Percentiles rank a stretch among this genome's conserved stretches.
Evolutionary conservation across 805 yeast species (phyloP).

Genomic region (Dipodascus geniculatus): DNA sequence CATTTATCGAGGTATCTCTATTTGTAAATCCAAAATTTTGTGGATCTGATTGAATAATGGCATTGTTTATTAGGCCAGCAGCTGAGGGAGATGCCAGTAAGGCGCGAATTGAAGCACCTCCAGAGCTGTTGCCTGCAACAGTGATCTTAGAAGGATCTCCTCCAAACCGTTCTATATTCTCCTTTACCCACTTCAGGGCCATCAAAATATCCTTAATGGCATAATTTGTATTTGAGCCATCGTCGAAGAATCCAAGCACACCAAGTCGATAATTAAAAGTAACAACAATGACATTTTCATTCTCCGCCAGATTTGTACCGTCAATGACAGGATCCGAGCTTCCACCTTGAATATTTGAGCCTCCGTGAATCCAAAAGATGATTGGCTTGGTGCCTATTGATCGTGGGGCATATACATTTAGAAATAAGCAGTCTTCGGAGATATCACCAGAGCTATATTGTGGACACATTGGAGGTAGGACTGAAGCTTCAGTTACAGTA

Average conservation of each 20-base stretch:
- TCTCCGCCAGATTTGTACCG: constrained; percentile 15
- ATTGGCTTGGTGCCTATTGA: constrained; percentile 16
- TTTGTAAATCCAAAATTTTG: constrained; percentile 9
- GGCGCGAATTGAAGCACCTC: constrained; percentile 18
- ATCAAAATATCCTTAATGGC: constrained; percentile 21
- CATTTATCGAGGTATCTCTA: constrained; percentile 6
- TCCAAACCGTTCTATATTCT: constrained; percentile 22
- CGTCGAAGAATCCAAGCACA: constrained; percentile 27
- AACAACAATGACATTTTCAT: constrained; percentile 20
- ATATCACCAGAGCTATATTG: constrained; percentile 6
- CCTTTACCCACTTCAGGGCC: constrained; percentile 25
- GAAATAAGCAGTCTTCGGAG: constrained; percentile 24
- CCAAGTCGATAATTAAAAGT: constrained; percentile 27
- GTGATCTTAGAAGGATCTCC: constrained; percentile 24
- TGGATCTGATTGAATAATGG: constrained; percentile 19
- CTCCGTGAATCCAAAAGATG: constrained; percentile 29
- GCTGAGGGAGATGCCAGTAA: constrained; percentile 11
- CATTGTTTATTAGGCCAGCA: constrained; percentile 12
- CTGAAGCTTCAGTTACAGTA: constrained; percentile 11
- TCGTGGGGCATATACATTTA: constrained; percentile 21
- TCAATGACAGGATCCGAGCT: constrained; percentile 18
- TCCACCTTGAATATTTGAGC: constrained; percentile 24
- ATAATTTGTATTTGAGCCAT: constrained; percentile 13
- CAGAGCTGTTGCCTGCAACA: constrained; percentile 28
- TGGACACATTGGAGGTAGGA: constrained; percentile 21